Evolutionary conservation across 768 basidiomycete species (phyloP), one percentile per base, ranked within the genome.

Genomic region (Suillus hirtellus): DNA sequence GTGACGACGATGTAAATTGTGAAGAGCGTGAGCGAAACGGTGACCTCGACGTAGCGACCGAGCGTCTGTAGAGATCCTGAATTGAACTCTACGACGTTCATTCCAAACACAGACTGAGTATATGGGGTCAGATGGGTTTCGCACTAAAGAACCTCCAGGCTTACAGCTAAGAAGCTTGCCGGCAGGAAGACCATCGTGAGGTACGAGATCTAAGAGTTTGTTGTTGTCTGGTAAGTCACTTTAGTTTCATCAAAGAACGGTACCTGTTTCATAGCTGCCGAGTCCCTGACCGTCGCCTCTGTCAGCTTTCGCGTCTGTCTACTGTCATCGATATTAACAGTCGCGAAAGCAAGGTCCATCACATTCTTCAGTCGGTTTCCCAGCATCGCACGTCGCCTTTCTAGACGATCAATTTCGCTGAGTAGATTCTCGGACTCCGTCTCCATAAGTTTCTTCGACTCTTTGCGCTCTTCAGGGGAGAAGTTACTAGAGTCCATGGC

Each of bases 101-200:
- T 87, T 5, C 85, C 82, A 60, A 85, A 87, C 5, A 81, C 74
- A 19, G 76, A 73, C 85, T 86, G 63, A 9, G 8, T 1, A 19
- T 40, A 17, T 17, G 24, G 8, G 2, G 21, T 52, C 49, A 46
- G 44, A 17, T 4, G 9, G 4, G 35, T 35, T 34, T 7, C 10
- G 17, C 11, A 42, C 5, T 12, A n/a, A 27, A 53, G 19, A 35
- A 17, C 4, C 8, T 19, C 3, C 3, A 8, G 24, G 5, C 74
- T 64, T 24, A 78, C 77, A 0, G 76, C 67, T 42, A 73, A 43
- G 54, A 88, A 83, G 15, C 80, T 80, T 2, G 84, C 81, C 0
- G 87, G 87, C 10, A 88, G 73, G 70, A 87, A 88, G 19, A 86
- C 69, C 84, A 87, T 87, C 0, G 86, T 84, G 1, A 88, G 72